Conservation (phyloP, 768 basidiomycete genomes). For the Phanerochaete carnosa region DNA sequence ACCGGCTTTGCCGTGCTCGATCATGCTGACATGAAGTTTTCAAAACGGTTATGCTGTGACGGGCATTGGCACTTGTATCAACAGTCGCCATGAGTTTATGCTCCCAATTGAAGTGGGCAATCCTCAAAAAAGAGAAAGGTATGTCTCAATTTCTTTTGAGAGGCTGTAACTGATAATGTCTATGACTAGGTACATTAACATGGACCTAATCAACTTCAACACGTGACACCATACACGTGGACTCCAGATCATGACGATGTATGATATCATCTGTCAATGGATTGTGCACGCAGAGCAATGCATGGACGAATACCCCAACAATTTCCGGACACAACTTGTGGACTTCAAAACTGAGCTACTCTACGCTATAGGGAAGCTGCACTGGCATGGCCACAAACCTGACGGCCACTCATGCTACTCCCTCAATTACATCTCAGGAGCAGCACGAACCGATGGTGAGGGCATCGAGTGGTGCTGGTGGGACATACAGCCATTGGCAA, state of each 20-base stretch:
- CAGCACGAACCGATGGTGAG: slow-evolving; percentile 32
- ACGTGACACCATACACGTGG: slow-evolving; percentile 3
- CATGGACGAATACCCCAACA: neutral
- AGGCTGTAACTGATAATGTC: neutral
- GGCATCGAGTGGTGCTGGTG: slow-evolving; percentile 36
- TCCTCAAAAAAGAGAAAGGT: slow-evolving; percentile 26
- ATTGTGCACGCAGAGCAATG: slow-evolving; percentile 12
- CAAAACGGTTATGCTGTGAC: neutral
- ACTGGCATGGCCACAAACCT: neutral
- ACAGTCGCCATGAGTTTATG: slow-evolving; percentile 21
- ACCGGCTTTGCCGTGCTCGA: slow-evolving; percentile 16
- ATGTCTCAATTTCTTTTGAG: too few relatives aligned
- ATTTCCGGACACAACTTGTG: neutral
- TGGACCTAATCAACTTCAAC: slow-evolving; percentile 13
- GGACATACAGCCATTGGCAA: slow-evolving; percentile 26
- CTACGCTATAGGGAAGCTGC: slow-evolving; percentile 6
- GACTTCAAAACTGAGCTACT: neutral
- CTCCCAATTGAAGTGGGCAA: slow-evolving; percentile 20
- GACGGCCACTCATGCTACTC: slow-evolving; percentile 29
- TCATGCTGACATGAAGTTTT: neutral
- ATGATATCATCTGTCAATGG: slow-evolving; percentile 23
- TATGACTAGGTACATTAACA: neutral
- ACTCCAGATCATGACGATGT: slow-evolving; percentile 3
- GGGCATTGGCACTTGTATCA: slow-evolving; percentile 10
- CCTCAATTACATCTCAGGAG: slow-evolving; percentile 27